A percentile compares a stretch with the other conserved stretches of the same genome.
phyloP scores from a whole-genome alignment of 2,329 filamentous ascomycete genomes.

The Tolypocladium guangdongense region DNA sequence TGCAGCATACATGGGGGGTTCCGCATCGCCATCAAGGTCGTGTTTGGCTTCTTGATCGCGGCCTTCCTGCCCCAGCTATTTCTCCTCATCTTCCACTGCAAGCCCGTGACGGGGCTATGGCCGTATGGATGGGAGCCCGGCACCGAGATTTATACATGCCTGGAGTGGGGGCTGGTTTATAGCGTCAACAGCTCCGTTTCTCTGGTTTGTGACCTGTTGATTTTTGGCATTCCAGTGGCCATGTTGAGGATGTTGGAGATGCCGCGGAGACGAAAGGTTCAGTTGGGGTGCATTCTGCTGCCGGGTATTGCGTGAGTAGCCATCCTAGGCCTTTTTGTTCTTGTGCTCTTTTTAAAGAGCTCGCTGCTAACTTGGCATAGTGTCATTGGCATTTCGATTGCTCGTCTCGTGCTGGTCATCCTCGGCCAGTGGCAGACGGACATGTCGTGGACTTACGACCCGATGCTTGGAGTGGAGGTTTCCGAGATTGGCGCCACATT shows the following conservation, averaged over 20 bases:
- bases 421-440: conserved; percentile 34
- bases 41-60: conserved; percentile 24
- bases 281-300: conserved; percentile 34
- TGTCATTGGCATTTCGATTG: conserved; percentile 36
- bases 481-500: conserved; percentile 39
- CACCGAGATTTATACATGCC: conserved; percentile 27
- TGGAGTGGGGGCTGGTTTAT: conserved; percentile 41
- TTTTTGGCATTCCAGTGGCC: conserved; percentile 38
- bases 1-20: conserved; percentile 26
- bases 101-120: conserved; percentile 38
- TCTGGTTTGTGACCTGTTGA: conserved; percentile 35
- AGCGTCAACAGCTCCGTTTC: conserved; percentile 38
- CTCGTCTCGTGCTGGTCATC: conserved; percentile 35
- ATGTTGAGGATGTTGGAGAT: conserved; percentile 35
- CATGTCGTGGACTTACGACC: conserved; percentile 39
- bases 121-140: conserved; percentile 37
- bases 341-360: neutral
- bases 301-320: conserved; percentile 34
- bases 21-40: conserved; percentile 21
- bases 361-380: conserved; percentile 13
- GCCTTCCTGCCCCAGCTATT: conserved; percentile 37
- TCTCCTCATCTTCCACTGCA: conserved; percentile 39
- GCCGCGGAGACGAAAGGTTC: conserved; percentile 30
- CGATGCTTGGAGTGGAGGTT: conserved; percentile 36
- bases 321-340: no score